Base-by-base conservation (phyloP, 495 filamentous ascomycete species). In the Tuber melanosporum region DNA sequence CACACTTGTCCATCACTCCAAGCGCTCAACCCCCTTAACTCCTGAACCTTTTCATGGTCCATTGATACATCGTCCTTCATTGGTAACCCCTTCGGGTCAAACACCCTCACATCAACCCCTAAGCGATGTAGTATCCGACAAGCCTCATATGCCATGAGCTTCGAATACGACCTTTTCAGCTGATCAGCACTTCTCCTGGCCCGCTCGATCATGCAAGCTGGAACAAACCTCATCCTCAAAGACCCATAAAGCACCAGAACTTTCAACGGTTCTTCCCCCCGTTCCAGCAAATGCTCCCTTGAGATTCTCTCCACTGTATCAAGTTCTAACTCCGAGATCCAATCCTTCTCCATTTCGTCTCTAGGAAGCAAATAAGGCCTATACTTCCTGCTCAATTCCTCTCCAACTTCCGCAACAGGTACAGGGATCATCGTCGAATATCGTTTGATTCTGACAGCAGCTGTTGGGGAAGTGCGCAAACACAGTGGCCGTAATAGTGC, bases 1-100 rank as follows among this genome's bases (percentile, higher is more conserved):
- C 90, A 92, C 20, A 92, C 74, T 82, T 92, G 90, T 0, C 90
- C 91, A 79, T 92, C 91, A 75, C 89, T 91, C 91, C 91, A 93
- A 15, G 76, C 78, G 74, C 88, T 90, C 14, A 92, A 86, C 8
- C 88, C 85, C 20, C 91, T 86, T 32, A 92, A 87, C 80, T 92
- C 91, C 76, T 89, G 89, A 2, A 92, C 91, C 71, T 91, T 91
- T 0, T 86, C 83, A 81, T 92, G 90, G 26, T 74, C 77, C 72
- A 88, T 85, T 14, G 89, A 87, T 39, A 85, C 85, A 75, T 91
- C 89, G 77, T 92, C 90, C 81, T 91, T 91, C 49, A 91, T 84
- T 0, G 91, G 91, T 9, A 92, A 83, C 14, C 87, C 87, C 1
- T 85, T 81, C 0, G 91, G 91, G 75, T 92, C 83, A 81, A 88